Percentiles rank a stretch among this genome's conserved stretches.
Conservation (phyloP, 2,329 filamentous ascomycete genomes). For the Fonsecaea nubica region DNA sequence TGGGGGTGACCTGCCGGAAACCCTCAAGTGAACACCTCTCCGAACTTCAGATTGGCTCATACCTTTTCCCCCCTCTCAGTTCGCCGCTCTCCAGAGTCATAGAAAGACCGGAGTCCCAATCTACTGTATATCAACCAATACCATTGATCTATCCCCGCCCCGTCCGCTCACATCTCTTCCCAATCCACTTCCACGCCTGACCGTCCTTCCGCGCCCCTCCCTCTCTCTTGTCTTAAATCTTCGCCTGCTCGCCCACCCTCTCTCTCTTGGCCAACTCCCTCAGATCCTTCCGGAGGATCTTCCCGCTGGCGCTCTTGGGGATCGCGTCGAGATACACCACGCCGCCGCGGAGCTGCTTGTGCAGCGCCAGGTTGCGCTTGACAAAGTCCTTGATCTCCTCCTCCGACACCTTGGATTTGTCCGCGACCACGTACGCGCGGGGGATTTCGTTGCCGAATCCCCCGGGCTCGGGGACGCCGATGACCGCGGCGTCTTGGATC, state of each 20-base stretch:
- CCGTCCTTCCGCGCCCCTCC: too few relatives aligned
- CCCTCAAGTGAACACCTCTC: too few relatives aligned
- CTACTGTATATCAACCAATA: background rate
- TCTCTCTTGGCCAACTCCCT: slow-evolving; percentile 43
- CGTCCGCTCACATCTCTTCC: background rate
- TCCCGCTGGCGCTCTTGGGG: slow-evolving; percentile 49
- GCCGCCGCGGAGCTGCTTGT: slow-evolving; percentile 48
- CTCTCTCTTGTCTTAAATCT: background rate
- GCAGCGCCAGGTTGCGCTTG: slow-evolving; percentile 41
- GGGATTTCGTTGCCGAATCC: slow-evolving; percentile 49
- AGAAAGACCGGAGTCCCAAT: background rate
- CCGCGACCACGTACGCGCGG: slow-evolving; percentile 53
- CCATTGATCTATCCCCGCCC: background rate
- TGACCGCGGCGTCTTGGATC: slow-evolving; percentile 55
- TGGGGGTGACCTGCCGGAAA: too few relatives aligned
- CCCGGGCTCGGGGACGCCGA: slow-evolving; percentile 48
- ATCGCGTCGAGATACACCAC: slow-evolving; percentile 47
- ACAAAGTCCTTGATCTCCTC: slow-evolving; percentile 45
- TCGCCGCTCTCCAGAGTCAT: background rate
- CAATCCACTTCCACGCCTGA: background rate
- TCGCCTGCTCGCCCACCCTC: slow-evolving; percentile 19
- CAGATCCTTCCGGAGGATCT: slow-evolving; percentile 47
- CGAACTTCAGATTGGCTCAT: too few relatives aligned
- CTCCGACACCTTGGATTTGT: slow-evolving; percentile 40
- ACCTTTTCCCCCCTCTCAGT: background rate